Percentiles rank a stretch among this genome's conserved stretches.
Evolutionary conservation across 202 grass and related monocot species (phyloP).

Genomic region (Zoysia matrella): DNA sequence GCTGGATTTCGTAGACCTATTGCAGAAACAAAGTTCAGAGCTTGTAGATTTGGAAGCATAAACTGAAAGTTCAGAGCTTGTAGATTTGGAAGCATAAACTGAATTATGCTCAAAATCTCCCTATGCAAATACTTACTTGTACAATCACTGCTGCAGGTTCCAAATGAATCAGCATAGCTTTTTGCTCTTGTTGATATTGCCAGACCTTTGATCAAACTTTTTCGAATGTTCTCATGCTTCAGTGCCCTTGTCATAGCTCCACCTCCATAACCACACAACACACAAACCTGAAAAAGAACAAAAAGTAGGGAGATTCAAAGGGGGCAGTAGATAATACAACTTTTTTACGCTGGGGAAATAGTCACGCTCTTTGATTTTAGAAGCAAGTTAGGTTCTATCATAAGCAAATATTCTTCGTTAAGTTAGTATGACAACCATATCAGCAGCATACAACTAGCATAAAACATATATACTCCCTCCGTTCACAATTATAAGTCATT

Average conservation of each 20-base stretch:
- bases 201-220: conserved; percentile 66
- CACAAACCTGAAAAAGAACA: conserved; percentile 64
- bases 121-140: conserved; percentile 39
- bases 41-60: conserved; percentile 20
- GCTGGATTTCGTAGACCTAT: conserved; percentile 37
- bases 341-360: background rate
- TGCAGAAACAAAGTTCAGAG: conserved; percentile 31
- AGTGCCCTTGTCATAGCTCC: conserved; percentile 93
- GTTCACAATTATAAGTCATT: too few species aligned
- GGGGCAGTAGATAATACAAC: conserved; percentile 1
- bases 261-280: conserved; percentile 89
- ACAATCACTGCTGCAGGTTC: conserved; percentile 31
- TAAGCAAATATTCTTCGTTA: conserved; percentile 13
- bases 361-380: conserved; percentile 9
- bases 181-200: conserved; percentile 32
- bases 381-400: conserved; percentile 22
- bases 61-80: conserved; percentile 37
- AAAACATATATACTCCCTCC: background rate
- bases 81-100: conserved; percentile 30
- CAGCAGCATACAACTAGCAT: conserved; percentile 29
- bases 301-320: conserved; percentile 1
- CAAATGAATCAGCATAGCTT: conserved; percentile 45
- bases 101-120: conserved; percentile 38
- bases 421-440: background rate
- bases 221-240: conserved; percentile 70